These are phyloP conservation scores for Strigomonas culicis DNA, from an alignment of 208 protist species.

Conservation along the genomic window DNA sequence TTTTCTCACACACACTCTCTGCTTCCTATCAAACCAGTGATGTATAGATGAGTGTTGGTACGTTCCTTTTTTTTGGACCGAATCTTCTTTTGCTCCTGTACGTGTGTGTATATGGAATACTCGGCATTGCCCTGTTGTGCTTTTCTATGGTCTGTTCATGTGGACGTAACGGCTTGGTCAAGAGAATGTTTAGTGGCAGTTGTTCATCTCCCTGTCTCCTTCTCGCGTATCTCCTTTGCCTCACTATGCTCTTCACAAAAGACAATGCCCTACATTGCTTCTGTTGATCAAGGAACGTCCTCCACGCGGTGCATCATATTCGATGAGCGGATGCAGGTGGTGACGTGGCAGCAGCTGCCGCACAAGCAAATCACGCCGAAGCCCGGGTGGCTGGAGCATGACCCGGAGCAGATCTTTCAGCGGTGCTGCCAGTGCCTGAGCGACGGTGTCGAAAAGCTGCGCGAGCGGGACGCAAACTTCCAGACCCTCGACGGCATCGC, in stretches of 20 bases:
- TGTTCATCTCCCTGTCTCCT: slow-evolving; percentile 14
- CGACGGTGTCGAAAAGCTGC: slow-evolving; percentile 42
- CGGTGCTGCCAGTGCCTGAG: slow-evolving; percentile 75
- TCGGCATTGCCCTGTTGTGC: background rate
- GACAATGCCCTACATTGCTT: slow-evolving; percentile 70
- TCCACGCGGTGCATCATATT: slow-evolving; percentile 94
- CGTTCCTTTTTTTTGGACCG: background rate
- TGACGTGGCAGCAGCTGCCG: slow-evolving; percentile 71
- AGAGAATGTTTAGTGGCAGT: background rate
- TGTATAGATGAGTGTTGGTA: too few relatives aligned
- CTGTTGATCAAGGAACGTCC: slow-evolving; percentile 96
- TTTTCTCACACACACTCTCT: slow-evolving; percentile 1
- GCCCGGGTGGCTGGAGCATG: slow-evolving; percentile 96
- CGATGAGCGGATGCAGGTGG: slow-evolving; percentile 51
- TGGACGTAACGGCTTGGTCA: too few relatives aligned
- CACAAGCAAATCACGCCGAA: slow-evolving; percentile 81
- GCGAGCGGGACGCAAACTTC: slow-evolving; percentile 38
- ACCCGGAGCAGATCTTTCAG: slow-evolving; percentile 91
- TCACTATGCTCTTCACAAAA: slow-evolving; percentile 1
- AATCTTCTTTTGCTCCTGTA: background rate
- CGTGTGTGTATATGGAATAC: background rate
- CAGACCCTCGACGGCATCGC: slow-evolving; percentile 74
- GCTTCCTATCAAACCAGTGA: background rate
- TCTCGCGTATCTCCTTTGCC: background rate
- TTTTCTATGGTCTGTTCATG: background rate